Evolutionary conservation across 164 flowering plant genomes (phyloP).

Genomic region (Saururus chinensis): DNA sequence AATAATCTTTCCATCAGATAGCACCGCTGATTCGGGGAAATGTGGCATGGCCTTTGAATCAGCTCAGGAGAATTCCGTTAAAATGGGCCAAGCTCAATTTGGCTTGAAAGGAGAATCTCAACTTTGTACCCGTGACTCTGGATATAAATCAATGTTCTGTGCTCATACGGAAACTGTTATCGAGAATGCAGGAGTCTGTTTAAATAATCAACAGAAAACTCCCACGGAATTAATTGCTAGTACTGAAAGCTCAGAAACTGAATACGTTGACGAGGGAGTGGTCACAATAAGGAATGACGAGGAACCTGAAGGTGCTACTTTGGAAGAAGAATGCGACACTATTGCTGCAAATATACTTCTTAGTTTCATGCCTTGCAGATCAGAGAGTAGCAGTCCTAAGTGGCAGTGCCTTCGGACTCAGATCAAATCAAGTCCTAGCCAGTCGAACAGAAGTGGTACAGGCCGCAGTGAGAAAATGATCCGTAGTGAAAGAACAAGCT

Average conservation of each 20-base stretch:
- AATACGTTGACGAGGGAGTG: constrained; percentile 1
- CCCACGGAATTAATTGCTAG: background rate
- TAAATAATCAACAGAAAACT: background rate
- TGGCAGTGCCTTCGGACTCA: background rate
- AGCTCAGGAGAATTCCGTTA: too few relatives aligned
- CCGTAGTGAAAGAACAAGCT: constrained; percentile 3
- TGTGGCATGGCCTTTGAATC: too few relatives aligned
- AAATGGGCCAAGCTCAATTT: too few relatives aligned
- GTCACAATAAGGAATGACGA: constrained; percentile 3
- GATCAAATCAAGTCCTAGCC: background rate
- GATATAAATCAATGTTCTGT: too few relatives aligned
- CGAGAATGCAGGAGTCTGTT: background rate
- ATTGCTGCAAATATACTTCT: constrained; percentile 21
- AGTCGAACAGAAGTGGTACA: background rate
- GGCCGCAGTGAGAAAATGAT: constrained; percentile 3
- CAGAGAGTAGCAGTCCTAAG: constrained; percentile 1
- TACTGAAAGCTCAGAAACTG: background rate
- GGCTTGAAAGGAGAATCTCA: too few relatives aligned
- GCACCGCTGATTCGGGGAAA: too few relatives aligned
- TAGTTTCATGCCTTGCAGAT: constrained; percentile 10
- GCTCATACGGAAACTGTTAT: too few relatives aligned
- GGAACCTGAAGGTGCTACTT: background rate
- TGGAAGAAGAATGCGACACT: constrained; percentile 13
- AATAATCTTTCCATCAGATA: too few relatives aligned
- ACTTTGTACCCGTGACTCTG: too few relatives aligned